Evolutionary conservation across 2,329 filamentous ascomycete species (phyloP).

Genomic region (Colletotrichum trifolii): DNA sequence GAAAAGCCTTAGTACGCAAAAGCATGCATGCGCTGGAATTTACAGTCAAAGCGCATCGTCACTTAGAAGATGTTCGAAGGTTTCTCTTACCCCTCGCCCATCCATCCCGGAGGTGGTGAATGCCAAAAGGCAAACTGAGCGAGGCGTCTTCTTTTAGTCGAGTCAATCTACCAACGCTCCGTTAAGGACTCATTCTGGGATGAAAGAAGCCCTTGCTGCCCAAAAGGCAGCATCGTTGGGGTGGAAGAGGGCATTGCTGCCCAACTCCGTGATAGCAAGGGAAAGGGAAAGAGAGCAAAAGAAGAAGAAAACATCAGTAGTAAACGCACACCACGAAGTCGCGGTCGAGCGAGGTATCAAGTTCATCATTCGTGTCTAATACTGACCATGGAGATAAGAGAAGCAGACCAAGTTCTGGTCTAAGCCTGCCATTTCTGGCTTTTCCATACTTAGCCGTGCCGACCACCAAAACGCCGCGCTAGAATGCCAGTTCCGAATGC

Average conservation of each 20-base stretch:
- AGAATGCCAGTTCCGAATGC: conserved; percentile 37
- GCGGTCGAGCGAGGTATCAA: conserved; percentile 37
- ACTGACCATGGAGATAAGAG: conserved; percentile 28
- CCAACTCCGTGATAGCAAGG: neutral
- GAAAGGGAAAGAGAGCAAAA: conserved; percentile 33
- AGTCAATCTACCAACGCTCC: conserved; percentile 79
- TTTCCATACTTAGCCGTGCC: conserved; percentile 23
- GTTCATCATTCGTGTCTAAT: conserved; percentile 38
- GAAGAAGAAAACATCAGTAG: conserved; percentile 32
- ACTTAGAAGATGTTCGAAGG: conserved; percentile 47
- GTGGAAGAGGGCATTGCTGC: neutral
- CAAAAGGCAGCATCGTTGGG: conserved; percentile 77
- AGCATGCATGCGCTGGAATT: neutral
- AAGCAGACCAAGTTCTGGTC: conserved; percentile 31
- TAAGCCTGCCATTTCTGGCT: conserved; percentile 38
- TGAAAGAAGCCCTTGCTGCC: conserved; percentile 78
- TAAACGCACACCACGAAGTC: conserved; percentile 25
- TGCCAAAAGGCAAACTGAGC: conserved; percentile 42
- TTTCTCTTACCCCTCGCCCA: conserved; percentile 57
- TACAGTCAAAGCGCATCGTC: neutral
- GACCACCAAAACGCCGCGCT: conserved; percentile 48
- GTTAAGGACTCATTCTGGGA: conserved; percentile 79
- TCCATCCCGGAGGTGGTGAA: conserved; percentile 46
- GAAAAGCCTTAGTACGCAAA: neutral
- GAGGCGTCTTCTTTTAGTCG: conserved; percentile 53